These are phyloP conservation scores for Polymyxa betae DNA, from an alignment of 208 protist species.

Conservation along the genomic window DNA sequence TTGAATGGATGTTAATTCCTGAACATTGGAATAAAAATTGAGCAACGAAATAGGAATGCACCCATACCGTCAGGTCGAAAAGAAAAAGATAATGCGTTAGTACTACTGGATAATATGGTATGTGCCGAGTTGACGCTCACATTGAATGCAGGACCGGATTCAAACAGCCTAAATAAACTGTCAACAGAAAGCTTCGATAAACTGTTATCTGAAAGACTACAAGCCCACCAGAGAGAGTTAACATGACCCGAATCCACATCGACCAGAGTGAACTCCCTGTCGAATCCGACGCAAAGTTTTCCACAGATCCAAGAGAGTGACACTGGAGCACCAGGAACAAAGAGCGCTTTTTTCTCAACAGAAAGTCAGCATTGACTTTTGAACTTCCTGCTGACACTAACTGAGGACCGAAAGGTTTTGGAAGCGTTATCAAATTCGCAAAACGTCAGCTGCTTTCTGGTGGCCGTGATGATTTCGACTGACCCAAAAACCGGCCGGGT, in stretches of 20 bases:
- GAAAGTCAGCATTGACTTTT: neutral
- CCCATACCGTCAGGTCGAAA: neutral
- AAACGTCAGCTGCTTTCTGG: neutral
- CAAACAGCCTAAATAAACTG: neutral
- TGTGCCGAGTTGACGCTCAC: neutral
- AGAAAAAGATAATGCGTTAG: slow-evolving; percentile 1
- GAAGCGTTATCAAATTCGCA: neutral
- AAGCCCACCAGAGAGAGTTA: neutral
- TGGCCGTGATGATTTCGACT: slow-evolving; percentile 18
- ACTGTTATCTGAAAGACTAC: neutral
- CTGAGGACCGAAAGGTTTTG: neutral
- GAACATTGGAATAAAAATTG: neutral
- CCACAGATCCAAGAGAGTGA: neutral
- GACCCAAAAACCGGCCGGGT: neutral
- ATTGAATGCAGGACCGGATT: neutral
- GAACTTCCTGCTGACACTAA: neutral
- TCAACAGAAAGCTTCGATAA: neutral
- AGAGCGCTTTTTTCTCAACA: neutral
- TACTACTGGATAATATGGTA: neutral
- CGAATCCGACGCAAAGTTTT: neutral
- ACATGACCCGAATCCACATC: slow-evolving; percentile 1
- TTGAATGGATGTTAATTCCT: neutral
- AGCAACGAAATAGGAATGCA: neutral
- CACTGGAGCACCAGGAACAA: neutral
- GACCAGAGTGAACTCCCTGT: neutral